Evolutionary conservation across 208 protist species (phyloP).

Genomic region (Histomonas meleagridis): DNA sequence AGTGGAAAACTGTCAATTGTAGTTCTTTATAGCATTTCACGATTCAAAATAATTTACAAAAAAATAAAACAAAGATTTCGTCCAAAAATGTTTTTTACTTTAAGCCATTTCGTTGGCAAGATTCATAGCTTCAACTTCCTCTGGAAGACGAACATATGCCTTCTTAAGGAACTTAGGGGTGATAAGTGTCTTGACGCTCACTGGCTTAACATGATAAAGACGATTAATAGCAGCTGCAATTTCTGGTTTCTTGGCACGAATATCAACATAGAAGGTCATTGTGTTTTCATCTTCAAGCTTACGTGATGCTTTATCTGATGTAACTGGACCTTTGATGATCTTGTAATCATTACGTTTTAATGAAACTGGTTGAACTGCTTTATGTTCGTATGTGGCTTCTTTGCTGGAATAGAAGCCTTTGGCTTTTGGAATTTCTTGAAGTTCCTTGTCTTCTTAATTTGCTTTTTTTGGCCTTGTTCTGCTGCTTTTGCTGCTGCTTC

Average conservation of each 20-base stretch:
- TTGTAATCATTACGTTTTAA: neutral
- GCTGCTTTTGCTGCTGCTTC: neutral
- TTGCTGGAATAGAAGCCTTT: neutral
- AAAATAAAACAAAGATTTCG: too few relatives aligned
- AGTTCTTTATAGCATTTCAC: too few relatives aligned
- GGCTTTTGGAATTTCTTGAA: constrained; percentile 1
- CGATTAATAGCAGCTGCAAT: constrained; percentile 13
- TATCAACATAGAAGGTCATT: neutral
- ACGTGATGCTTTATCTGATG: neutral
- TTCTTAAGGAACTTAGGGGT: constrained; percentile 34
- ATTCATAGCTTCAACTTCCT: constrained; percentile 16
- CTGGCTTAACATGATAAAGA: constrained; percentile 16
- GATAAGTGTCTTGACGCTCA: constrained; percentile 10
- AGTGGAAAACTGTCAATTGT: too few relatives aligned
- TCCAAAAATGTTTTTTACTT: too few relatives aligned
- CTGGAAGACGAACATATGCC: neutral
- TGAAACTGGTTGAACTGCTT: neutral
- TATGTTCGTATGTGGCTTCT: neutral
- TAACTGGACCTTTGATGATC: neutral
- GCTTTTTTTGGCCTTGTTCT: neutral
- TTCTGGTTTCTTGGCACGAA: constrained; percentile 15
- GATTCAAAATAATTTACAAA: too few relatives aligned
- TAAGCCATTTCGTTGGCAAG: constrained; percentile 32
- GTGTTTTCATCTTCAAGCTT: constrained; percentile 35
- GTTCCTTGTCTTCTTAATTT: neutral